Percentiles rank a stretch among this genome's conserved stretches.
These are phyloP conservation scores for Eucalyptus erythrocorys DNA, from an alignment of 345 rosid genomes.

Conservation along the genomic window DNA sequence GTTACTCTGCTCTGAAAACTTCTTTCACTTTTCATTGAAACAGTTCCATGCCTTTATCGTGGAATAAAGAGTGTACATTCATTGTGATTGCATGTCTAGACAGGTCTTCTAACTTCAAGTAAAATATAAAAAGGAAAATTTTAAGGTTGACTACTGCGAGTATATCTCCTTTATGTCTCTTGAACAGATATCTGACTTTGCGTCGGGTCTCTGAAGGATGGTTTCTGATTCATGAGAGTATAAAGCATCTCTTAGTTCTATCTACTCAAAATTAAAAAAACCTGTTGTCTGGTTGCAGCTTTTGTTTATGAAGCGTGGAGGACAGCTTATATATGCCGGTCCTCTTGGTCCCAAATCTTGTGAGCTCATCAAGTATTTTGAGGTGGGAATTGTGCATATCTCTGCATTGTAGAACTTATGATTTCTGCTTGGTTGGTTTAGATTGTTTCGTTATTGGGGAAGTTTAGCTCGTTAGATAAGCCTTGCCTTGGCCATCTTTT, in stretches of 20 bases:
- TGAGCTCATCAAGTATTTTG: constrained; percentile 74
- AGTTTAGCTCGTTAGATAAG: neutral
- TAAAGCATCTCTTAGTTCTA: neutral
- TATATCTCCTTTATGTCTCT: neutral
- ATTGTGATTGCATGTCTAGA: neutral
- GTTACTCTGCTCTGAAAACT: neutral
- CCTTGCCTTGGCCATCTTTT: neutral
- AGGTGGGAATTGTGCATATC: constrained; percentile 35
- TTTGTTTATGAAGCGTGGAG: constrained; percentile 98
- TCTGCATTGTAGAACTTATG: neutral
- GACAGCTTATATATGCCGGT: constrained; percentile 95
- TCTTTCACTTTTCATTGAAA: neutral
- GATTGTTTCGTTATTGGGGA: neutral
- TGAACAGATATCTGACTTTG: neutral
- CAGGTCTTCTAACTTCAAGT: neutral
- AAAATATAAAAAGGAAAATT: neutral
- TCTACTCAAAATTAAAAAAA: neutral
- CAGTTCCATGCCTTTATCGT: neutral
- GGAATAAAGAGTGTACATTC: neutral
- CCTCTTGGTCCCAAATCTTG: constrained; percentile 78
- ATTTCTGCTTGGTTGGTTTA: neutral
- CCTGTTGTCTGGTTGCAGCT: constrained; percentile 38
- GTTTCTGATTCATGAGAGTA: neutral
- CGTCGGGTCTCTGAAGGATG: neutral
- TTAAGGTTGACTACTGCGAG: neutral